Evolutionary conservation across 345 rosid species (phyloP), one percentile per base, ranked within the genome.

Genomic region (Excoecaria cochinchinensis): DNA sequence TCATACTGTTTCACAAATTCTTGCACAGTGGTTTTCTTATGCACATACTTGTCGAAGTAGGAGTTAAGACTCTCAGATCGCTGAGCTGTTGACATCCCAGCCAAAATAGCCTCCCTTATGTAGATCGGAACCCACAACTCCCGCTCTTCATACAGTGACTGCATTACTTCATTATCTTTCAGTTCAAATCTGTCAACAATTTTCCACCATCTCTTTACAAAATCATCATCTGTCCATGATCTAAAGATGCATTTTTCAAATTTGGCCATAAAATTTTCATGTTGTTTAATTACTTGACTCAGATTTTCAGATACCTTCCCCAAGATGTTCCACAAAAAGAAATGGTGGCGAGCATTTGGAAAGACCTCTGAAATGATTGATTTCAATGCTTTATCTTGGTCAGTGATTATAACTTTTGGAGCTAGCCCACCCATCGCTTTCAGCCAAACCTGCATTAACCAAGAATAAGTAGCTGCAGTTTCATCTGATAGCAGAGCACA

Each of bases 381-480:
- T 79, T 83, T 86, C 76, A 87, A 50, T 21, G 79, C 78, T 76
- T n/a, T 75, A 78, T 88, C 90, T 59, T 73, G 89, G 75, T 88
- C 90, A 36, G 90, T 85, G 77, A 90, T 79, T 72, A 90, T 80
- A 63, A 83, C 86, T 71, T 86, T 84, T 19, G 94, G 94, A 72
- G 84, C 74, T 75, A 79, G 84, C 67, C 91, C 94, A 58, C 89
- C 89, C 89, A 88, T 83, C 55, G 89, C 90, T 81, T 78, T 87
- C 47, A 85, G 76, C 94, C 94, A 90, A 4, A 88, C 84, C 74
- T 79, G 85, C 92, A 90, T 82, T 66, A 90, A 52, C 94, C 94
- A 90, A 76, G 89, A 82, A 75, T 78, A 84, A 1, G 94, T 85
- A 14, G 87, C 77, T 38, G 81, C 73, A 71, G 79, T 86, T 82